Evolutionary conservation across 1,284 basidiomycete genomes (phyloP).

Genomic region (Fistulinella cinereoalba): DNA sequence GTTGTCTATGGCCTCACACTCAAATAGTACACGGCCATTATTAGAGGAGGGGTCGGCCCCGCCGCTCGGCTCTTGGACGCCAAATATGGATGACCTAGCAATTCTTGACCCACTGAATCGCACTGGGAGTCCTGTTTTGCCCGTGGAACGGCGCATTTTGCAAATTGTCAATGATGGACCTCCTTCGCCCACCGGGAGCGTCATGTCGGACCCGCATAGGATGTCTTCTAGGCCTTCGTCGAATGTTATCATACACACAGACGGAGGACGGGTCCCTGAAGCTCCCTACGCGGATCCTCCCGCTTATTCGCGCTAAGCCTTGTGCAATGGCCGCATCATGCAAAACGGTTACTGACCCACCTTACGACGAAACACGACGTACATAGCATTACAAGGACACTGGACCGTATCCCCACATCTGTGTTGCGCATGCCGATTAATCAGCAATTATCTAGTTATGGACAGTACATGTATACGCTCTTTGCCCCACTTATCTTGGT

Average conservation of each 20-base stretch:
- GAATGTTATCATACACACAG: conserved; percentile 27
- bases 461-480: conserved; percentile 10
- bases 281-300: conserved; percentile 15
- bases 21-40: conserved; percentile 12
- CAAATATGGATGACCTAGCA: conserved; percentile 24
- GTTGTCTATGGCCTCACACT: conserved; percentile 23
- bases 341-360: conserved; percentile 1
- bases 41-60: conserved; percentile 5
- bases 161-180: conserved; percentile 30
- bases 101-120: conserved; percentile 17
- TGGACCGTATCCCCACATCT: conserved; percentile 15
- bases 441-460: conserved; percentile 12
- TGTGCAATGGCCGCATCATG: not conserved
- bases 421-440: conserved; percentile 8
- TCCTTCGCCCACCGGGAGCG: conserved; percentile 19
- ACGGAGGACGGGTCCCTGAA: conserved; percentile 20
- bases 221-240: conserved; percentile 2
- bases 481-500: conserved; percentile 7
- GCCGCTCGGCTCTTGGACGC: conserved; percentile 12
- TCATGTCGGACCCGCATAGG: not conserved
- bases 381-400: conserved; percentile 16
- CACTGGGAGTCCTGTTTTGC: conserved; percentile 20
- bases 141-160: conserved; percentile 24
- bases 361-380: conserved; percentile 17
- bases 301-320: conserved; percentile 23